Evolutionary conservation across 2,329 filamentous ascomycete species (phyloP), one percentile per base, ranked within the genome.

Genomic region (Pyrenophora tritici-repentis): DNA sequence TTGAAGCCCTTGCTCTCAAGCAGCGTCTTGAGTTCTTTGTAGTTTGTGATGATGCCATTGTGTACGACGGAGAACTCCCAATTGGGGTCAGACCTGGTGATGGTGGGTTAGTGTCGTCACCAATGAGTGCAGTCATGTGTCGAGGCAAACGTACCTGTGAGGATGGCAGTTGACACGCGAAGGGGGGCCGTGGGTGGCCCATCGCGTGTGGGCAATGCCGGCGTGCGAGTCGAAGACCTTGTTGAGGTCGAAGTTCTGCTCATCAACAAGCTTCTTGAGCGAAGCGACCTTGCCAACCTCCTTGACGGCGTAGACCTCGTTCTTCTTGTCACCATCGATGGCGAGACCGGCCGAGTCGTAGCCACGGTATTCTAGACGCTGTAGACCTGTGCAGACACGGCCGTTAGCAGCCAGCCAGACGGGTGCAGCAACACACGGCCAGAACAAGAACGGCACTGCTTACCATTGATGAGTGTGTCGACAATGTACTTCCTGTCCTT

Each of bases 11-110:
- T 99, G 82, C 83, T 84, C 79, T 88, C 85, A 65, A 99, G 84
- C 59, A 99, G 86, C 58, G 89, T 90, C 86, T 93, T 96, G 70
- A 99, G 82, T 81, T 99, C 94, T 84, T 99, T 99, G 86, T 99
- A 99, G 85, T 99, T 99, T 81, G 94, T 99, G 79, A 99, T 99
- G 83, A 99, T 99, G 73, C 94, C 94, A 79, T 99, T 99, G 88
- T 99, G 94, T 56, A 97, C 94, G 68, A 99, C 87, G 62, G 90
- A 84, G 77, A 99, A 99, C 79, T 99, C 89, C 91, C 93, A 99
- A 70, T 81, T 90, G 67, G 88, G 86, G 76, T 99, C 94, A 62
- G 93, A 97, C 78, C 92, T 95, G 54, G 32, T 40, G 24, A 5
- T 35, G 42, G 47, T 38, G 36, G 20, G 52, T 70, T 59, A 71